Conservation (phyloP, 306 rosid genomes). For the Glycine latifolia region DNA sequence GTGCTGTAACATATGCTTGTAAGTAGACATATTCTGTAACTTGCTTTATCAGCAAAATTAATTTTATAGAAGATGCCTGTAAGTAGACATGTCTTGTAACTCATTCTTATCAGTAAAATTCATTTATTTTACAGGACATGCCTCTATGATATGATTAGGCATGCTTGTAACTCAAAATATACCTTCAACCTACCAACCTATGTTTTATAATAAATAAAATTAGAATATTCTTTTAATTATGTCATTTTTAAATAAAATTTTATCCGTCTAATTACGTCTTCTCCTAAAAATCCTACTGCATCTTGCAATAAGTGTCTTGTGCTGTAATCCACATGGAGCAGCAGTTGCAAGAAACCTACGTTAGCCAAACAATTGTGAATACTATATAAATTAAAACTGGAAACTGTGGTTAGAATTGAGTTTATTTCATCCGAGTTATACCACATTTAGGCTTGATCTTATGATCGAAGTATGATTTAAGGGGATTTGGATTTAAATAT, state of each 20-base stretch:
- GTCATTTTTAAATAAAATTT: neutral
- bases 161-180: neutral
- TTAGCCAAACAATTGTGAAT: too few relatives aligned
- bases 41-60: neutral
- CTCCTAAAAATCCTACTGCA: neutral
- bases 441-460: too few relatives aligned
- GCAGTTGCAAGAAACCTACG: too few relatives aligned
- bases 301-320: neutral
- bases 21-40: too few relatives aligned
- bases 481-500: neutral
- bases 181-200: neutral
- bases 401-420: too few relatives aligned
- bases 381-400: too few relatives aligned
- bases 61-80: neutral
- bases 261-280: neutral
- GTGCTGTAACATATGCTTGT: too few relatives aligned
- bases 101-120: neutral
- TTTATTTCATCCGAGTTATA: too few relatives aligned
- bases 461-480: neutral
- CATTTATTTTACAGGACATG: neutral
- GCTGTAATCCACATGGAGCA: neutral
- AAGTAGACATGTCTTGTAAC: neutral
- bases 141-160: neutral
- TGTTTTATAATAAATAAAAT: neutral
- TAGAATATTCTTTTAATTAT: neutral